These are phyloP conservation scores for Zasmidium angulare DNA, from an alignment of 2,329 filamentous ascomycete genomes.

Conservation along the genomic window DNA sequence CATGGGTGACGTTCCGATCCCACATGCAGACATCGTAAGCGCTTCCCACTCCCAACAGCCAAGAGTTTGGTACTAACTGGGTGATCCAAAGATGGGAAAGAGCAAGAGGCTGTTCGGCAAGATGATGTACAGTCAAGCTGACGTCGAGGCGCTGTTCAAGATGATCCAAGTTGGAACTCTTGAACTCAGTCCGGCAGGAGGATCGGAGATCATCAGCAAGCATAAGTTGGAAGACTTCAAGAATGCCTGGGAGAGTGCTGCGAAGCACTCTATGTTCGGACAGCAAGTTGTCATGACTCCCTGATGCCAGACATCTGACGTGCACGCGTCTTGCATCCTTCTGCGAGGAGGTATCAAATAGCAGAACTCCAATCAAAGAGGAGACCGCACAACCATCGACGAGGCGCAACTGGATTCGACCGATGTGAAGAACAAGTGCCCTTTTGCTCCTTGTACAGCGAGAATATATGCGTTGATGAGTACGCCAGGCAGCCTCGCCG, in stretches of 20 bases:
- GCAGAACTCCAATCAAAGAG: too few species aligned
- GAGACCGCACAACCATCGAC: too few species aligned
- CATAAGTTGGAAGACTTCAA: slow-evolving; percentile 29
- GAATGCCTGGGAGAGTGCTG: slow-evolving; percentile 1
- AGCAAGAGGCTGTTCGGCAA: slow-evolving; percentile 42
- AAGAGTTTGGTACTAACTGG: background rate
- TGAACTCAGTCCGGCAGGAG: slow-evolving; percentile 35
- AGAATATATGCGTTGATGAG: too few species aligned
- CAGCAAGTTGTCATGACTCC: background rate
- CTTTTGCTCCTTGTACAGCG: too few species aligned
- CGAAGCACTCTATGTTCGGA: background rate
- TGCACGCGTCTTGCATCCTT: background rate
- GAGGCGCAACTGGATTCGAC: too few species aligned
- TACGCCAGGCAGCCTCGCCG: too few species aligned
- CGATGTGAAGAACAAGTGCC: too few species aligned
- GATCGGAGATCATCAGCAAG: slow-evolving; percentile 24
- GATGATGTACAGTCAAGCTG: slow-evolving; percentile 46
- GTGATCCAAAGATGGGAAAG: slow-evolving; percentile 24
- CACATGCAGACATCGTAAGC: background rate
- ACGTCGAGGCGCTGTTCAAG: slow-evolving; percentile 41
- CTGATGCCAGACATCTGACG: background rate
- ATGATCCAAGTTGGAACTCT: slow-evolving; percentile 45
- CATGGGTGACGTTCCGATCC: background rate
- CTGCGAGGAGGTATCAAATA: too few species aligned
- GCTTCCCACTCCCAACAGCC: too few species aligned